phyloP scores from a whole-genome alignment of 441 rosid genomes.

The Gossypium davidsonii region DNA sequence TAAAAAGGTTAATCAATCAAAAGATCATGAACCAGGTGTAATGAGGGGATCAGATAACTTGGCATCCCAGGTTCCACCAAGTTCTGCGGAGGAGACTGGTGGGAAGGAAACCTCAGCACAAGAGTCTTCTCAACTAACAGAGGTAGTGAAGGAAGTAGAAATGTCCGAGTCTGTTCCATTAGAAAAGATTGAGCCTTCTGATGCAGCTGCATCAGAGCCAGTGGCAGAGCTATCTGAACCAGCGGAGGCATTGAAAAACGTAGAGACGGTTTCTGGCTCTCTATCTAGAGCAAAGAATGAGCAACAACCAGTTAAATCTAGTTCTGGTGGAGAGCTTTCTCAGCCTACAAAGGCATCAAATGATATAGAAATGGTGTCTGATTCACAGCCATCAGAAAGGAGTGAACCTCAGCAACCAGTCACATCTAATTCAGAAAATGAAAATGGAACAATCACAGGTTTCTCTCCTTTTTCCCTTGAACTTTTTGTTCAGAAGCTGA shows the following conservation, averaged over 20 bases:
- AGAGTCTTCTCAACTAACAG: slow-evolving; percentile 26
- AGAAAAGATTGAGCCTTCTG: slow-evolving; percentile 37
- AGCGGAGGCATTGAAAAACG: slow-evolving; percentile 6
- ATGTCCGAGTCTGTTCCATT: slow-evolving; percentile 26
- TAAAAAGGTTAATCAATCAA: slow-evolving; percentile 27
- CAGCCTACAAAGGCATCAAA: slow-evolving; percentile 32
- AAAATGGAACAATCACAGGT: slow-evolving; percentile 48
- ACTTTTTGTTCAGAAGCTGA: background rate
- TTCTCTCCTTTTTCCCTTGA: slow-evolving; percentile 18
- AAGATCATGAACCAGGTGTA: slow-evolving; percentile 22
- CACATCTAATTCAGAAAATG: slow-evolving; percentile 27
- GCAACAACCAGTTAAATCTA: slow-evolving; percentile 14
- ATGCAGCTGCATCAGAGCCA: slow-evolving; percentile 25
- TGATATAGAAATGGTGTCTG: slow-evolving; percentile 40
- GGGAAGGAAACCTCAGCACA: slow-evolving; percentile 31
- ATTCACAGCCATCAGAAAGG: slow-evolving; percentile 32
- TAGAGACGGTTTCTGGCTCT: background rate
- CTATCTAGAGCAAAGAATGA: slow-evolving; percentile 23
- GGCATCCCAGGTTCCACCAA: slow-evolving; percentile 20
- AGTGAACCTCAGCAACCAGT: slow-evolving; percentile 28
- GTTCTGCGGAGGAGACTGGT: slow-evolving; percentile 22
- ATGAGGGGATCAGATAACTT: slow-evolving; percentile 24
- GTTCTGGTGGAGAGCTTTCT: slow-evolving; percentile 19
- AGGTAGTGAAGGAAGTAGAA: slow-evolving; percentile 29
- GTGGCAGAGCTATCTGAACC: slow-evolving; percentile 25